phyloP scores from a whole-genome alignment of 179 eudicot genomes.

The Beta lomatogona region DNA sequence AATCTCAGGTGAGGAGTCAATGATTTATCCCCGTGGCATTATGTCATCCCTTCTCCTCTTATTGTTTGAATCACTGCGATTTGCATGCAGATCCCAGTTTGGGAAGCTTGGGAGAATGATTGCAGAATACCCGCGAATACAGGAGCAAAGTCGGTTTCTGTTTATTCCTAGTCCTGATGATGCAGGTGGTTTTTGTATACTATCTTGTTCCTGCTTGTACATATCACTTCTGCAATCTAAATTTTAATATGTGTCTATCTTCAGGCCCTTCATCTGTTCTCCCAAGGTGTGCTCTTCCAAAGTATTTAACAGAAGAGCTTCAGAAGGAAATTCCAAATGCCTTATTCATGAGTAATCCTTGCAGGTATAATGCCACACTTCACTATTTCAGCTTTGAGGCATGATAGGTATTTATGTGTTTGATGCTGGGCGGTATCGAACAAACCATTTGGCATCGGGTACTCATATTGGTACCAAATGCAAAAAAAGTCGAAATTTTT shows the following conservation, averaged over 20 bases:
- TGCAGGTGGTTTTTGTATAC: conserved; percentile 46
- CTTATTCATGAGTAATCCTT: conserved; percentile 81
- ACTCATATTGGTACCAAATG: too few species aligned
- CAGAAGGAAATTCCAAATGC: conserved; percentile 78
- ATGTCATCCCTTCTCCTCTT: background rate
- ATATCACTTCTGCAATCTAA: background rate
- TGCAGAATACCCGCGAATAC: conserved; percentile 64
- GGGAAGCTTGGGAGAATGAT: conserved; percentile 88
- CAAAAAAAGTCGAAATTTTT: too few species aligned
- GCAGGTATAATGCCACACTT: conserved; percentile 57
- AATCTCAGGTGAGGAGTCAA: conserved; percentile 64
- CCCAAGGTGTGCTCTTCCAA: conserved; percentile 87
- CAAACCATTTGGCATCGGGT: too few species aligned
- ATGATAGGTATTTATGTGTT: too few species aligned
- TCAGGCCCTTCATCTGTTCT: conserved; percentile 92
- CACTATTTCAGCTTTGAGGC: too few species aligned
- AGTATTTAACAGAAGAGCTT: conserved; percentile 77
- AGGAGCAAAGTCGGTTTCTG: conserved; percentile 73
- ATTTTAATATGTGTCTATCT: conserved; percentile 11
- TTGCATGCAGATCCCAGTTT: conserved; percentile 66
- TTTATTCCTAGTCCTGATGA: conserved; percentile 96
- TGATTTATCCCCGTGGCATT: background rate
- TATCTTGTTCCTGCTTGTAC: background rate
- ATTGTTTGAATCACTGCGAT: conserved; percentile 5
- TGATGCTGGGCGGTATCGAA: too few species aligned